Evolutionary conservation across 495 filamentous ascomycete genomes (phyloP), one percentile per base, ranked within the genome.

Genomic region (Penicillium silybi): DNA sequence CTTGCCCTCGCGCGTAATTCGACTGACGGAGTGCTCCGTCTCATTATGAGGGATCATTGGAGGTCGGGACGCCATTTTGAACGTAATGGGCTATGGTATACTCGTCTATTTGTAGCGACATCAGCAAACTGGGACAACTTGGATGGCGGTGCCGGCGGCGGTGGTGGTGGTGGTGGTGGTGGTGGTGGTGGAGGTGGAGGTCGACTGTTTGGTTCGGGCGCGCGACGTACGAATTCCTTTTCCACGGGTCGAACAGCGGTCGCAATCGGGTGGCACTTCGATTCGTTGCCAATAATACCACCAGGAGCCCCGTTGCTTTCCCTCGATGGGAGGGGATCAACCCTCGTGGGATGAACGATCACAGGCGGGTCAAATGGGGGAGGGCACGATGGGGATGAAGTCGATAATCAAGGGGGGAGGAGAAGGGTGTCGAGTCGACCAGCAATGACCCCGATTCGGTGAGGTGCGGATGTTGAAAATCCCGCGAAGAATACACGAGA

Each of bases 1-100:
- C 61, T 86, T 86, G 46, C 90, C 90, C 54, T 91, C 85, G 53
- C 83, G 87, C 26, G 91, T 95, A 23, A 82, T 70, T 35, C 92
- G 82, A 46, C 78, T 82, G 59, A 77, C 72, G 40, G 69, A 70
- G 59, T 77, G 76, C 46, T 72, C 70, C 16, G 79, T 85, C 71
- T 89, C 83, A 55, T 86, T 85, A 20, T 66, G 53, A 37, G 69
- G 71, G 34, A 72, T 58, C 25, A 65, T 53, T 19, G 61, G 52
- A 52, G 63, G 51, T 69, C 68, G 62, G 10, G 58, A 44, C 18
- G 71, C 64, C 65, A 74, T 74, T 45, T 59, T 66, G 51, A 15
- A 20, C 6, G 37, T 52, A 25, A 26, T 38, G n/a, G 25, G 25
- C 19, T 49, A 22, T 44, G 23, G 16, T 41, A 8, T 48, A 17